Evolutionary conservation across 305 asterid species (phyloP).

Genomic region (Fraxinus paxiana): DNA sequence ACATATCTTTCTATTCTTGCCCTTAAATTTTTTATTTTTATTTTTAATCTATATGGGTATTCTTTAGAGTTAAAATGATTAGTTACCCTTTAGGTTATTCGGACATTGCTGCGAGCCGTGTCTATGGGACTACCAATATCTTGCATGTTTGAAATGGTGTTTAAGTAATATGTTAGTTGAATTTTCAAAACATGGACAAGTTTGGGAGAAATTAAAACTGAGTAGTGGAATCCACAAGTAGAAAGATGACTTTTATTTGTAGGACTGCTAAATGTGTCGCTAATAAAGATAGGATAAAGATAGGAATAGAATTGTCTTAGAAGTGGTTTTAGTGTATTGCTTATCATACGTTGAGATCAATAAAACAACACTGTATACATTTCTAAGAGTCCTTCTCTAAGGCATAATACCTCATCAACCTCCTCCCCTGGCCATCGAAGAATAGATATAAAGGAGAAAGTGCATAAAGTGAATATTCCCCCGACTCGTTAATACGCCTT

Average conservation of each 20-base stretch:
- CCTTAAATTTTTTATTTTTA: background rate
- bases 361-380: background rate
- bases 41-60: background rate
- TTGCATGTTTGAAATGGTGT: background rate
- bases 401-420: background rate
- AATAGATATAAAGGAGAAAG: background rate
- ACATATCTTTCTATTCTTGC: constrained; percentile 15
- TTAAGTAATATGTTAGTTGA: background rate
- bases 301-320: background rate
- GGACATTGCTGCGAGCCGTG: background rate
- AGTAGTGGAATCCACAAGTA: background rate
- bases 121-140: background rate
- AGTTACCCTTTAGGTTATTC: background rate
- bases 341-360: background rate
- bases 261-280: background rate
- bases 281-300: background rate
- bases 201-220: background rate
- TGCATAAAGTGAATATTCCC: background rate
- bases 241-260: background rate
- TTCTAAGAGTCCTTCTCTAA: background rate
- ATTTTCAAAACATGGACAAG: background rate
- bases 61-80: background rate
- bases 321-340: background rate
- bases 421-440: background rate
- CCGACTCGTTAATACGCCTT: background rate